phyloP scores from a whole-genome alignment of 805 yeast genomes.

The Saccharomyces kudriavzevii region DNA sequence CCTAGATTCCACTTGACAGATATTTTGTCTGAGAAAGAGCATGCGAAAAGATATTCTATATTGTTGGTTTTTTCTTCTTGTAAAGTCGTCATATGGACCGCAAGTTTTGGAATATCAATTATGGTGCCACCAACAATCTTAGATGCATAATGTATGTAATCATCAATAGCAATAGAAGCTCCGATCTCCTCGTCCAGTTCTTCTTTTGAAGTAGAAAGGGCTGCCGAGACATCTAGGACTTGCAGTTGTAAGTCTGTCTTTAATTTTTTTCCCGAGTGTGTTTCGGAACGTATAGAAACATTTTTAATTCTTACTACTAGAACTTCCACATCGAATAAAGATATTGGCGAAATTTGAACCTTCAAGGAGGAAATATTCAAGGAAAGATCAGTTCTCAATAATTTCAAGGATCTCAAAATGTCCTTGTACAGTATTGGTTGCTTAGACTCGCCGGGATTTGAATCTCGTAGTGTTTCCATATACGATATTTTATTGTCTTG shows the following conservation, averaged over 20 bases:
- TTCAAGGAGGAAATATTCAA: conserved; percentile 50
- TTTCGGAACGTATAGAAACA: conserved; percentile 42
- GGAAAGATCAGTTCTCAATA: conserved; percentile 58
- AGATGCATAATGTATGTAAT: conserved; percentile 47
- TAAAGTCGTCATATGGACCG: conserved; percentile 67
- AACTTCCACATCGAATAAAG: conserved; percentile 70
- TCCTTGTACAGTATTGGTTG: conserved; percentile 23
- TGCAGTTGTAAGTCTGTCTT: conserved; percentile 53
- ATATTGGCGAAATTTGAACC: conserved; percentile 72
- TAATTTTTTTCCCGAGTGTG: conserved; percentile 30
- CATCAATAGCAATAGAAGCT: conserved; percentile 39
- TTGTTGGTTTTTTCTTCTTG: conserved; percentile 44
- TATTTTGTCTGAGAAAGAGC: conserved; percentile 81
- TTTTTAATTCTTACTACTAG: conserved; percentile 53
- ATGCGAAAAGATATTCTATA: conserved; percentile 59
- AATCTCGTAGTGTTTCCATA: conserved; percentile 63
- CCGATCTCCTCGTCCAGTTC: conserved; percentile 44
- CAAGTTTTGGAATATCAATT: conserved; percentile 68
- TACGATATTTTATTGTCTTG: conserved; percentile 69
- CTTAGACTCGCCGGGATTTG: conserved; percentile 30
- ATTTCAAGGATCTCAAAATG: conserved; percentile 24
- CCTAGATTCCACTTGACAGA: conserved; percentile 93
- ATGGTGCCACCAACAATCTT: conserved; percentile 73
- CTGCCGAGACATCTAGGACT: conserved; percentile 55
- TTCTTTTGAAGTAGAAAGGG: conserved; percentile 53